Base-by-base conservation (phyloP, 768 basidiomycete genomes). In the Hemileccinum impolitum region DNA sequence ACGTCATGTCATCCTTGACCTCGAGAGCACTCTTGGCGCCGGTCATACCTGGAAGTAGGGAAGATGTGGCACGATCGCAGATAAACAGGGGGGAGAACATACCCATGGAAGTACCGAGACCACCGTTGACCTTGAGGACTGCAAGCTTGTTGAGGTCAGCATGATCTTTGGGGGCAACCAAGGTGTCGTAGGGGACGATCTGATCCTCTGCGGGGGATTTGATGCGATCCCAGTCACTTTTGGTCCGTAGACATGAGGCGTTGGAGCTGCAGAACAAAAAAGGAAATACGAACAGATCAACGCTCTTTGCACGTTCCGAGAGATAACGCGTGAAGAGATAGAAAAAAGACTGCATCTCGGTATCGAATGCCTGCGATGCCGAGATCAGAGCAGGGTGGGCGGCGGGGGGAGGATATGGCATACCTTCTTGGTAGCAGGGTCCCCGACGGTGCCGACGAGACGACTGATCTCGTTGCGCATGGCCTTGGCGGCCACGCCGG, bases 401-500 rank as follows among this genome's bases (percentile, higher is more conserved):
- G 21, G 46, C 14, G 47, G 13, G 38, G 14, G 23, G 17, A 23
- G 23, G 17, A 23, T 37, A 37, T 18, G 34, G 60, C 54, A 46
- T 48, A 91, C 94, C 85, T 87, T 91, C 75, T 88, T 90, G 48
- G 87, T 86, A 35, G 76, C 66, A 26, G 81, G 77, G 56, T 97
- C 90, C 55, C 82, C 76, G 65, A 95, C 89, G 53, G 85, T 86
- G 66, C 78, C 75, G 63, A 97, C 92, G 78, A 99, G 89, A 64
- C 82, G 82, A 70, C 87, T 87, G 73, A 99, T 87, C 76, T 98
- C 96, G 68, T 97, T 96, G 76, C 93, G 85, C 95, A 97, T 97
- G 48, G 93, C 78, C 76, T 96, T 97, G 58, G 90, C 88, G 23
- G 90, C 87, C 56, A 94, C 86, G 57, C 91, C 92, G 46, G 92